A percentile compares a stretch with the other conserved stretches of the same genome.
Conservation (phyloP, 495 filamentous ascomycete genomes). For the Daldinia grandis region DNA sequence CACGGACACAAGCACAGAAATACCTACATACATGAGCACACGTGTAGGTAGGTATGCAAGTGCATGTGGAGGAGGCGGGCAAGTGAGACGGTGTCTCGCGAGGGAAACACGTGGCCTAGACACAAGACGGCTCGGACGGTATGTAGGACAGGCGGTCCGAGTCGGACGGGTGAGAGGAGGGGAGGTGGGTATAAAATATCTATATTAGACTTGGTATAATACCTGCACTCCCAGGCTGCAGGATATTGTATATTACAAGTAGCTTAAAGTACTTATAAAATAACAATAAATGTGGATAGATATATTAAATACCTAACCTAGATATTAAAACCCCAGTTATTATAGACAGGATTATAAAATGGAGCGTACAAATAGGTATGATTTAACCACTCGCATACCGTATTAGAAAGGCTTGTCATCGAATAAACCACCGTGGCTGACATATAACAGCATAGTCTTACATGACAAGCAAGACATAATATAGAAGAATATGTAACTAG, state of each 20-base stretch:
- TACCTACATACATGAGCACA: too few relatives aligned
- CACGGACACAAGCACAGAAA: background rate
- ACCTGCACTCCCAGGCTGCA: background rate
- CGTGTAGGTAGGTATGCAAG: background rate
- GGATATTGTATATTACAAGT: background rate
- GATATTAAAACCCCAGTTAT: too few relatives aligned
- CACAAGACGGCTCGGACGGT: background rate
- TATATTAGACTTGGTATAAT: background rate
- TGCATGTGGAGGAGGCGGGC: constrained; percentile 8
- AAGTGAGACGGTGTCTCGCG: constrained; percentile 15
- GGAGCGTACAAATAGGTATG: too few relatives aligned
- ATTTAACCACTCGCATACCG: too few relatives aligned
- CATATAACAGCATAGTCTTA: background rate
- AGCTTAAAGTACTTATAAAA: background rate
- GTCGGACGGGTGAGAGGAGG: background rate
- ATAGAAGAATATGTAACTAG: background rate
- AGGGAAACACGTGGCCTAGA: constrained; percentile 13
- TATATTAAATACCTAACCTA: too few relatives aligned
- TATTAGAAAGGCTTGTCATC: too few relatives aligned
- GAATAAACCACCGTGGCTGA: too few relatives aligned
- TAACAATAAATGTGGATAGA: too few relatives aligned
- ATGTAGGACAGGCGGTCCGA: background rate
- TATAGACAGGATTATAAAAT: too few relatives aligned
- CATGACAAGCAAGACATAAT: background rate
- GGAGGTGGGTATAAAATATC: background rate